Conservation (phyloP, 2,329 filamentous ascomycete genomes). For the Penicillium sp. region DNA sequence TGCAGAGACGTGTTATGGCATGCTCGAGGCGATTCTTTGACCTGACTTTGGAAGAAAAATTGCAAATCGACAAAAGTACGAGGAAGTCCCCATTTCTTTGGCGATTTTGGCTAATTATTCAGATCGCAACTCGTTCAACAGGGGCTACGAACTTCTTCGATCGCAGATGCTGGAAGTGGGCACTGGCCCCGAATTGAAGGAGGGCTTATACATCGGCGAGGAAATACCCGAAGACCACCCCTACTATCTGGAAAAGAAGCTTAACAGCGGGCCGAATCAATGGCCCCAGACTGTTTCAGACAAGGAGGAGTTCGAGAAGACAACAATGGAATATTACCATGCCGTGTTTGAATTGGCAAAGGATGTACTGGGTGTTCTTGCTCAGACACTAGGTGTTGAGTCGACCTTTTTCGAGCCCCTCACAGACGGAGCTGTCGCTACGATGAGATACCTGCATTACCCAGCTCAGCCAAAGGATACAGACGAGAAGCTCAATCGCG, state of each 20-base stretch:
- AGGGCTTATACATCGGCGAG: constrained; percentile 47
- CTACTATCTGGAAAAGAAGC: constrained; percentile 40
- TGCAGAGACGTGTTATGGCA: constrained; percentile 42
- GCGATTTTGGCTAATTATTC: neutral
- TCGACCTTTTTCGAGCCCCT: constrained; percentile 43
- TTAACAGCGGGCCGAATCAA: constrained; percentile 45
- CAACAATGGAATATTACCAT: constrained; percentile 45
- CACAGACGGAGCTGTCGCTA: constrained; percentile 40
- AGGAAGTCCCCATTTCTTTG: neutral
- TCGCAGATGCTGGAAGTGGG: constrained; percentile 48
- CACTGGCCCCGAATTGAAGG: constrained; percentile 47
- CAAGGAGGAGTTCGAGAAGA: constrained; percentile 38
- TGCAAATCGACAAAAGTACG: constrained; percentile 37
- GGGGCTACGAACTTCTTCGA: constrained; percentile 47
- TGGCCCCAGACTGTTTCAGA: constrained; percentile 35
- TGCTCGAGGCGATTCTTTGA: constrained; percentile 46
- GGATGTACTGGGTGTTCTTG: constrained; percentile 45
- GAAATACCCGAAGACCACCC: constrained; percentile 43
- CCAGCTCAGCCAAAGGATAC: constrained; percentile 41
- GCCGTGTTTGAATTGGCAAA: constrained; percentile 42
- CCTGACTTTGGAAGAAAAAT: constrained; percentile 45
- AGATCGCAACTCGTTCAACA: constrained; percentile 45
- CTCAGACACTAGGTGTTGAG: constrained; percentile 42
- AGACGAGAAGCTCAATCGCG: constrained; percentile 39
- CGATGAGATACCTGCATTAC: constrained; percentile 48